Conservation (phyloP, 2,329 filamentous ascomycete genomes). For the Blastomyces silverae region DNA sequence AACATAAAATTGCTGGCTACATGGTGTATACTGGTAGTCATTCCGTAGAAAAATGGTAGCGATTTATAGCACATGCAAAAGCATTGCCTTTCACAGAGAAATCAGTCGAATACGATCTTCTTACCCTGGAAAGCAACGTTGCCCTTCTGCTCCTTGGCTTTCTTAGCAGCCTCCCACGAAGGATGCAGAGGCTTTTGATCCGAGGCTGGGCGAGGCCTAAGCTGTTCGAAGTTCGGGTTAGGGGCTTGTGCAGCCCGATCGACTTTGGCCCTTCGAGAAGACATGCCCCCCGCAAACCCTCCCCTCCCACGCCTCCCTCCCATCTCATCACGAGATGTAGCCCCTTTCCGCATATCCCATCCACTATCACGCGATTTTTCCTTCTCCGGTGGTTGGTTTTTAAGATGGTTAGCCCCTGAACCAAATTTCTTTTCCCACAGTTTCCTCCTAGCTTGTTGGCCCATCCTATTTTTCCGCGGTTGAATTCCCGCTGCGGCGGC, state of each 20-base stretch:
- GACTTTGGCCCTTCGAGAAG: background rate
- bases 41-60: background rate
- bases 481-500: slow-evolving; percentile 31
- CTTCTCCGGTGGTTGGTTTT: slow-evolving; percentile 35
- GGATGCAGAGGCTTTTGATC: slow-evolving; percentile 55
- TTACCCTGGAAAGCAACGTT: slow-evolving; percentile 51
- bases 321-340: slow-evolving; percentile 32
- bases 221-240: background rate
- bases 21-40: background rate
- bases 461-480: slow-evolving; percentile 54
- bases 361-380: slow-evolving; percentile 43
- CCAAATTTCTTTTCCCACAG: slow-evolving; percentile 59
- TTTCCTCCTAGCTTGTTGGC: slow-evolving; percentile 55
- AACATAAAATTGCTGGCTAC: background rate
- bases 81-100: background rate
- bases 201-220: slow-evolving; percentile 24
- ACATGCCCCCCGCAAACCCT: slow-evolving; percentile 19
- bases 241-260: background rate
- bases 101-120: slow-evolving; percentile 57
- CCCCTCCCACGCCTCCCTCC: slow-evolving; percentile 26
- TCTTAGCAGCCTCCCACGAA: slow-evolving; percentile 58
- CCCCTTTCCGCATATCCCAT: slow-evolving; percentile 55
- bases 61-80: background rate
- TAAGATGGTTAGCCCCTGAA: slow-evolving; percentile 52
- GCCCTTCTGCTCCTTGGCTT: slow-evolving; percentile 48